These are phyloP conservation scores for Zymoseptoria brevis DNA, from an alignment of 2,329 filamentous ascomycete genomes.

Conservation along the genomic window DNA sequence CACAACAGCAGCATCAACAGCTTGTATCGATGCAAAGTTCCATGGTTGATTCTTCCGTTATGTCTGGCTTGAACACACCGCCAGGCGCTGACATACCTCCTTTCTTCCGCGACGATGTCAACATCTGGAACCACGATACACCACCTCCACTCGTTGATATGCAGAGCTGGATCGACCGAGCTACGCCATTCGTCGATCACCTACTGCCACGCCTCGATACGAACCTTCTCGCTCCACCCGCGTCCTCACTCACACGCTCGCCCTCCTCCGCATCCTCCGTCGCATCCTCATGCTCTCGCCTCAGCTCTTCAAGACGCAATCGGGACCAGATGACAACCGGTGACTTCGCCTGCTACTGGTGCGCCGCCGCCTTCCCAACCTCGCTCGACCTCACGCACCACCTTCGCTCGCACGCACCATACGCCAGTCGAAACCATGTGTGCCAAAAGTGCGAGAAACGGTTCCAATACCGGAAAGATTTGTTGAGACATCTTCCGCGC, in stretches of 20 bases:
- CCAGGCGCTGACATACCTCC: neutral
- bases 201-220: slow-evolving; percentile 10
- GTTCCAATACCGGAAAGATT: slow-evolving; percentile 18
- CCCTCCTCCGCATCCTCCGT: slow-evolving; percentile 16
- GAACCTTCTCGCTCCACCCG: slow-evolving; percentile 8
- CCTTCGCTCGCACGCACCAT: slow-evolving; percentile 14
- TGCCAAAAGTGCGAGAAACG: slow-evolving; percentile 15
- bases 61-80: neutral
- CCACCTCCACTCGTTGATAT: slow-evolving; percentile 2
- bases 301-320: slow-evolving; percentile 8
- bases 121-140: neutral
- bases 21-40: neutral
- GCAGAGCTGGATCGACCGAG: slow-evolving; percentile 11
- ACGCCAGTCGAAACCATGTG: slow-evolving; percentile 14
- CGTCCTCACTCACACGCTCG: slow-evolving; percentile 5
- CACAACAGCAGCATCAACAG: neutral
- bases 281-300: slow-evolving; percentile 5
- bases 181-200: slow-evolving; percentile 8
- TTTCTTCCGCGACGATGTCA: neutral
- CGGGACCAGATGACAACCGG: slow-evolving; percentile 9
- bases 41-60: neutral
- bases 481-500: slow-evolving; percentile 13
- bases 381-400: slow-evolving; percentile 17
- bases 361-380: slow-evolving; percentile 13
- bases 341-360: slow-evolving; percentile 11